phyloP scores from a whole-genome alignment of 1,284 basidiomycete genomes.

The Microstroma glucosiphilum region DNA sequence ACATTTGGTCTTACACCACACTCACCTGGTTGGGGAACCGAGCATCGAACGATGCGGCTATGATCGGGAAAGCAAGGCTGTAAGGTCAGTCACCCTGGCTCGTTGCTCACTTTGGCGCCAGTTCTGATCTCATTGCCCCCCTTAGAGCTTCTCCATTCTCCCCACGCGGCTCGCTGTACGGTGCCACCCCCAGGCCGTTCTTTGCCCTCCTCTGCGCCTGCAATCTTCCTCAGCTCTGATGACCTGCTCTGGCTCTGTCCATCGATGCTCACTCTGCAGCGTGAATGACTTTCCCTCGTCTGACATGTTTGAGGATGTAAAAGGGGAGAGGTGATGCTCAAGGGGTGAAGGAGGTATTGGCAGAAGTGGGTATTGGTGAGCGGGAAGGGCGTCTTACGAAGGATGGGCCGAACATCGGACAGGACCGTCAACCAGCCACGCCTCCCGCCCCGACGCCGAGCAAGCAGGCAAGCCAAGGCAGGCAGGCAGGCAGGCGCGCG shows the following conservation, averaged over 20 bases:
- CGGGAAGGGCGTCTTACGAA: no score
- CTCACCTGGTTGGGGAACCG: slow-evolving; percentile 48
- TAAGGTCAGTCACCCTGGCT: no score
- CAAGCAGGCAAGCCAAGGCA: no score
- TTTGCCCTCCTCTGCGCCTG: neutral
- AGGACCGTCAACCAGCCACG: no score
- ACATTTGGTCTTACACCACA: neutral
- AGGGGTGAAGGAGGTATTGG: neutral
- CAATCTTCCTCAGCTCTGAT: neutral
- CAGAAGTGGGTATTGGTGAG: no score
- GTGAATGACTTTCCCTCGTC: slow-evolving; percentile 35
- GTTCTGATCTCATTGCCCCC: no score
- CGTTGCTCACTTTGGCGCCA: no score
- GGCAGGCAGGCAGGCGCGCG: no score
- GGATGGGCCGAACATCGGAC: no score
- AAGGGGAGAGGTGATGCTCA: neutral
- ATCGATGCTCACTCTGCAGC: slow-evolving; percentile 35
- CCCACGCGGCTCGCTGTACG: neutral
- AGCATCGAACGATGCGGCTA: slow-evolving; percentile 45
- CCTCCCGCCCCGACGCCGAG: no score
- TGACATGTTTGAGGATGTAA: slow-evolving; percentile 19
- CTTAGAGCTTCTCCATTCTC: neutral
- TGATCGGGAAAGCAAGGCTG: neutral
- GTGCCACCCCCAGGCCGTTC: no score
- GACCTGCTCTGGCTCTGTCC: neutral